Percentiles rank a stretch among this genome's conserved stretches.
Conservation (phyloP, 2,329 filamentous ascomycete genomes). For the Falciphora oryzae region DNA sequence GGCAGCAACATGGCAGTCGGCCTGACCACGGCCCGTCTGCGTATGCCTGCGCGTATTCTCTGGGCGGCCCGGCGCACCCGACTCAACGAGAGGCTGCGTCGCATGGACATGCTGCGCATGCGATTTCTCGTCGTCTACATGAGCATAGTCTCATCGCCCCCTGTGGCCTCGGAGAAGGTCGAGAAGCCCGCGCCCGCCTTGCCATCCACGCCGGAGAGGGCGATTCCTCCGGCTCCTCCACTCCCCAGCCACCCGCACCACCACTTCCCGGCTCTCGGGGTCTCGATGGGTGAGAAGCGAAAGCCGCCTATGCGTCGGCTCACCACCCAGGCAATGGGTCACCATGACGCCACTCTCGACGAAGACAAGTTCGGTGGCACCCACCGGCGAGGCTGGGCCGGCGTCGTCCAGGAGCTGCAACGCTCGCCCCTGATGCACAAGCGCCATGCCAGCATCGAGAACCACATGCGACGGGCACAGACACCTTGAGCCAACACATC, state of each 20-base stretch:
- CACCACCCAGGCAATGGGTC: slow-evolving; percentile 48
- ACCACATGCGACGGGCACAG: slow-evolving; percentile 34
- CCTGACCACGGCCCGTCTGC: slow-evolving; percentile 27
- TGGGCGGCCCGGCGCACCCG: slow-evolving; percentile 51
- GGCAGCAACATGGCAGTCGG: not conserved
- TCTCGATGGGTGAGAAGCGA: slow-evolving; percentile 38
- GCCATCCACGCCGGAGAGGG: slow-evolving; percentile 19
- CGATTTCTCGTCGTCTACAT: slow-evolving; percentile 60
- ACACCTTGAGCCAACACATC: not conserved
- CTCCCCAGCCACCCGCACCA: slow-evolving; percentile 8
- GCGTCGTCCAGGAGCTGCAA: slow-evolving; percentile 58
- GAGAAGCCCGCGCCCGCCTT: slow-evolving; percentile 18
- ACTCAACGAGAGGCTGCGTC: slow-evolving; percentile 51
- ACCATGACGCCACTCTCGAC: slow-evolving; percentile 43
- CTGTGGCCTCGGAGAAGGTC: slow-evolving; percentile 31
- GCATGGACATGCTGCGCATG: slow-evolving; percentile 57
- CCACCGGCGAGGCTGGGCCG: slow-evolving; percentile 54
- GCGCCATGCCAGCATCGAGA: slow-evolving; percentile 57
- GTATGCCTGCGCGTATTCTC: slow-evolving; percentile 44
- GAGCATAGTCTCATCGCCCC: slow-evolving; percentile 45
- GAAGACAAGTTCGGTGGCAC: slow-evolving; percentile 43
- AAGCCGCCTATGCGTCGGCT: slow-evolving; percentile 46
- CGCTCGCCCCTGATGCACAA: slow-evolving; percentile 55
- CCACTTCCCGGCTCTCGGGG: slow-evolving; percentile 19
- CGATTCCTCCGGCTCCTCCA: slow-evolving; percentile 19